These are phyloP conservation scores for Musa beccarii DNA, from an alignment of 176 grass and related monocot species.

Conservation along the genomic window DNA sequence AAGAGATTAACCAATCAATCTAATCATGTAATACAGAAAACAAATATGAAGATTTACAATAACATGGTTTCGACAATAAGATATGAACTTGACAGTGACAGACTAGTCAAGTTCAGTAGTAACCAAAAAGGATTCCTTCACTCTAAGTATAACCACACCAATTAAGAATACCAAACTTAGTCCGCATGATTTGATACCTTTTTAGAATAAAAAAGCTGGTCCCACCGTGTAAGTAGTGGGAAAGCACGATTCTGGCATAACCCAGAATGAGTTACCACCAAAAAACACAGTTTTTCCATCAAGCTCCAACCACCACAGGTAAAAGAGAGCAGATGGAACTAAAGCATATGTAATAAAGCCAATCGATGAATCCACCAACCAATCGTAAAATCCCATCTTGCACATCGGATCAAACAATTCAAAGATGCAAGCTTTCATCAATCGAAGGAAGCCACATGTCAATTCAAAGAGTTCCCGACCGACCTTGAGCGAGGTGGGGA, in stretches of 20 bases:
- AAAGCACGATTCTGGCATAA: not conserved
- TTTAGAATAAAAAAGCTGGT: not conserved
- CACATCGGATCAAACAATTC: not conserved
- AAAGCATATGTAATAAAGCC: not conserved
- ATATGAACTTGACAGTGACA: not conserved
- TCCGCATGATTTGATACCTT: too few relatives aligned
- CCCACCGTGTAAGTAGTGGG: not conserved
- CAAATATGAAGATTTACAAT: not conserved
- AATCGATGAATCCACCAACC: not conserved
- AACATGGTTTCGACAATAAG: not conserved
- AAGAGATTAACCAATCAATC: not conserved
- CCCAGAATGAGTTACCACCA: not conserved
- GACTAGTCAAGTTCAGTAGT: not conserved
- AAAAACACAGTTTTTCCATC: too few relatives aligned
- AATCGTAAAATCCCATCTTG: not conserved
- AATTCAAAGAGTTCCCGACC: conserved; percentile 11
- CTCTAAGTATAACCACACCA: not conserved
- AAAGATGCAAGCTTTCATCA: conserved; percentile 19
- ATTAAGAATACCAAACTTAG: not conserved
- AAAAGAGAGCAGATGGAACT: not conserved
- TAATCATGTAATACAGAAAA: not conserved
- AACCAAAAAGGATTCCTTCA: not conserved
- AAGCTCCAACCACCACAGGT: not conserved
- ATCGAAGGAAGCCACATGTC: conserved; percentile 29
- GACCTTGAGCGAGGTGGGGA: conserved; percentile 43